These are phyloP conservation scores for Diaporthe sp. DNA, from an alignment of 2,329 filamentous ascomycete genomes.

Conservation along the genomic window DNA sequence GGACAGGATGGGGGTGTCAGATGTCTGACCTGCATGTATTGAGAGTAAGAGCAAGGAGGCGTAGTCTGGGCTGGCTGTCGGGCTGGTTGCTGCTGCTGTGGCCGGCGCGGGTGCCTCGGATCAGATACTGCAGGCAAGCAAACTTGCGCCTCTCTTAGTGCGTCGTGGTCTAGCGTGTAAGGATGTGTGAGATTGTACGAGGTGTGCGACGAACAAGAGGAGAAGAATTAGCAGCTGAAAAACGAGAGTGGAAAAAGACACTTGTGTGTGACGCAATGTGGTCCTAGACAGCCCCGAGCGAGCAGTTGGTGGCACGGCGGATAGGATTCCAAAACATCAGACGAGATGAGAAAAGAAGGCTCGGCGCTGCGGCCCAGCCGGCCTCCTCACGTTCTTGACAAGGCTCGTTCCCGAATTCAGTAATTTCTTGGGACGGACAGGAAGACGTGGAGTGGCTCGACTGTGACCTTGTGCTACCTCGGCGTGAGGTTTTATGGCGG, in stretches of 20 bases:
- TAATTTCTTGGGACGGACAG: background rate
- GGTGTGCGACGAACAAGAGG: background rate
- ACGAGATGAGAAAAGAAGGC: conserved; percentile 13
- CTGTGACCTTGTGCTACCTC: conserved; percentile 18
- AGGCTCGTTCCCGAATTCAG: background rate
- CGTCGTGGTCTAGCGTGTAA: background rate
- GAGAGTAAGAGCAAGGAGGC: conserved; percentile 10
- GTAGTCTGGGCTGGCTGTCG: conserved; percentile 15
- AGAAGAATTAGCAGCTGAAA: background rate
- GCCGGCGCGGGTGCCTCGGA: conserved; percentile 23
- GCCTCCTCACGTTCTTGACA: background rate
- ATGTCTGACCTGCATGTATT: conserved; percentile 19
- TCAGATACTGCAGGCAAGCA: conserved; percentile 14
- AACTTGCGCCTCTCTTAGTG: background rate
- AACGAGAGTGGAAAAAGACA: background rate
- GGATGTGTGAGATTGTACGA: background rate
- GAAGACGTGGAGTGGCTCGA: background rate
- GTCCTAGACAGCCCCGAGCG: background rate
- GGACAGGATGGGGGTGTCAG: conserved; percentile 18
- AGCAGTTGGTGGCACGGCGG: conserved; percentile 1
- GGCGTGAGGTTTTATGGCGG: background rate
- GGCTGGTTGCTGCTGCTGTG: conserved; percentile 4
- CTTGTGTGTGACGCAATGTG: conserved; percentile 33
- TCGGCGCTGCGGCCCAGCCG: conserved; percentile 14
- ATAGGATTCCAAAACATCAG: conserved; percentile 15